A percentile compares a stretch with the other conserved stretches of the same genome.
These are phyloP conservation scores for Schizothecium vesticola DNA, from an alignment of 495 filamentous ascomycete genomes.

Conservation along the genomic window DNA sequence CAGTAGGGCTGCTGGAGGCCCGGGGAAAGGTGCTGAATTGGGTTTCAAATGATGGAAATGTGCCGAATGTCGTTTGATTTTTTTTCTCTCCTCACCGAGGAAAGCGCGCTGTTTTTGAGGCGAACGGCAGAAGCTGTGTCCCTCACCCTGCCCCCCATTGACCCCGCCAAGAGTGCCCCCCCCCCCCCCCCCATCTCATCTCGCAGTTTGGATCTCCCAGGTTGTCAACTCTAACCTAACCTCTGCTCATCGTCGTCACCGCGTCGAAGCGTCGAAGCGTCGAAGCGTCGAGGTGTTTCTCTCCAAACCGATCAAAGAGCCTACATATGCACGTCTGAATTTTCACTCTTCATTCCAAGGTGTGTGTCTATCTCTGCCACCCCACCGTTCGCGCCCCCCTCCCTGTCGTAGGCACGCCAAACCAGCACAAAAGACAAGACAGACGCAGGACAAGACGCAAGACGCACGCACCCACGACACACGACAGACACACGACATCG, in stretches of 20 bases:
- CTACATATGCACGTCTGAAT: not conserved
- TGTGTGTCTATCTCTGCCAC: slow-evolving; percentile 5
- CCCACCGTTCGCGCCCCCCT: slow-evolving; percentile 11
- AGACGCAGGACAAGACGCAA: too few species aligned
- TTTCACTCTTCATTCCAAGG: not conserved
- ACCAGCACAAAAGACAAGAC: not conserved
- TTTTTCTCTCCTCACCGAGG: not conserved
- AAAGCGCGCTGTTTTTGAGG: not conserved
- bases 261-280: not conserved
- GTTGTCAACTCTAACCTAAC: slow-evolving; percentile 6
- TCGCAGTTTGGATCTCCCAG: not conserved
- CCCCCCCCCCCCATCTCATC: not conserved
- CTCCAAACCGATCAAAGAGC: not conserved
- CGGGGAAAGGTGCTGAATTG: not conserved
- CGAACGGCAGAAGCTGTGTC: not conserved
- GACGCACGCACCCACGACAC: slow-evolving; percentile 3
- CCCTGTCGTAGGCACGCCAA: not conserved
- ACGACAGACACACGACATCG: not conserved
- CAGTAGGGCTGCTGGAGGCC: not conserved
- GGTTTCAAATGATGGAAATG: not conserved
- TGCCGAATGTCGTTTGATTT: not conserved
- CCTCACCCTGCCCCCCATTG: too few species aligned
- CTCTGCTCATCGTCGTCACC: slow-evolving; percentile 2
- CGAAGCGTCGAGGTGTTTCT: not conserved
- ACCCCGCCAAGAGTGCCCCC: slow-evolving; percentile 3